These are phyloP conservation scores for Fomitopsis serialis DNA, from an alignment of 768 basidiomycete species.

Conservation along the genomic window DNA sequence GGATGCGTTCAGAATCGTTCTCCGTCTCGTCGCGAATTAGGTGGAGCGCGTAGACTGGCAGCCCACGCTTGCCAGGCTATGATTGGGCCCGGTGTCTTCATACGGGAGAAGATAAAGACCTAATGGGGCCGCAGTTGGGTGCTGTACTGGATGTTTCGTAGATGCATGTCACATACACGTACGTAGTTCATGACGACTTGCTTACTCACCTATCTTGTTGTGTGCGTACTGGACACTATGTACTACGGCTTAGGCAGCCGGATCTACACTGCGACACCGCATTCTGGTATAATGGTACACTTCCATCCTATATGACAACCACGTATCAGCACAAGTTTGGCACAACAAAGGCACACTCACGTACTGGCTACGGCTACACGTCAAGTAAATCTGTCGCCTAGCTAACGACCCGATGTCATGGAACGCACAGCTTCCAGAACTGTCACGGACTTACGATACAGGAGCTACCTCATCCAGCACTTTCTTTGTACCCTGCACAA, in stretches of 20 bases:
- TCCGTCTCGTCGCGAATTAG: background rate
- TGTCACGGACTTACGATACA: slow-evolving; percentile 1
- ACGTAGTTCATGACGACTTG: no score
- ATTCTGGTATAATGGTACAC: no score
- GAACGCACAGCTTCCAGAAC: background rate
- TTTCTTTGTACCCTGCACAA: slow-evolving; percentile 78
- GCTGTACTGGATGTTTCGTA: no score
- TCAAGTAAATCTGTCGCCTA: background rate
- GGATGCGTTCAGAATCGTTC: background rate
- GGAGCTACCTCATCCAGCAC: slow-evolving; percentile 53
- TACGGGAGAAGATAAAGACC: no score
- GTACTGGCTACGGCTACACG: background rate
- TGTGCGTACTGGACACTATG: no score
- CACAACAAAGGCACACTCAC: background rate
- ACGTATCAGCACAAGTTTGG: background rate
- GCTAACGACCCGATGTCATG: background rate
- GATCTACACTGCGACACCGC: no score
- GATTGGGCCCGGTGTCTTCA: background rate
- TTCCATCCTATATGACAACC: no score
- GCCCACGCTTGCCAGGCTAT: background rate
- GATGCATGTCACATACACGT: no score
- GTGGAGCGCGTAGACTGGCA: slow-evolving; percentile 4
- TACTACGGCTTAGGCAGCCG: no score
- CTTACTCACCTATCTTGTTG: no score
- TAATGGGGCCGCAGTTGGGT: no score